Conservation (phyloP, 768 basidiomycete species). For the Trametes elegans region DNA sequence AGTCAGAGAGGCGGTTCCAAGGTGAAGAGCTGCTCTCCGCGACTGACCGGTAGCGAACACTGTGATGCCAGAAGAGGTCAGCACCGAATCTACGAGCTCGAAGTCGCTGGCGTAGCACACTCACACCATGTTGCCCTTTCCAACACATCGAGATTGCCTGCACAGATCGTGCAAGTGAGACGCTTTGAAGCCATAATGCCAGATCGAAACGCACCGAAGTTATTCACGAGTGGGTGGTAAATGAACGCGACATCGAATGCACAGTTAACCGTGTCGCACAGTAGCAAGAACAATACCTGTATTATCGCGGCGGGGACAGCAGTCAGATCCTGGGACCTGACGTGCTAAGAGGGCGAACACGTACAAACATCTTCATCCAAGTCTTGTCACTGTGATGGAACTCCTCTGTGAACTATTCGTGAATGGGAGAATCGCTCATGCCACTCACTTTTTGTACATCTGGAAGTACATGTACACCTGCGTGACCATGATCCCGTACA, state of each 20-base stretch:
- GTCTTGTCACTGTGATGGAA: slow-evolving; percentile 44
- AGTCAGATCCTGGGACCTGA: neutral
- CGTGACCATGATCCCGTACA: slow-evolving; percentile 50
- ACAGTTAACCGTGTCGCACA: slow-evolving; percentile 49
- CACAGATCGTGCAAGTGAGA: neutral
- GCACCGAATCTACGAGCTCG: neutral
- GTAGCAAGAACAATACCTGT: slow-evolving; percentile 41
- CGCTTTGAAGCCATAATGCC: neutral
- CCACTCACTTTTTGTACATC: slow-evolving; percentile 38
- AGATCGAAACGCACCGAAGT: slow-evolving; percentile 39
- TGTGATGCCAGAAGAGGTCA: slow-evolving; percentile 15
- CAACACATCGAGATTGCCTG: slow-evolving; percentile 30
- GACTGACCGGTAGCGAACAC: slow-evolving; percentile 41
- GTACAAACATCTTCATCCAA: slow-evolving; percentile 47
- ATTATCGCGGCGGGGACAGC: too few species aligned
- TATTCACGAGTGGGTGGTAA: slow-evolving; percentile 45
- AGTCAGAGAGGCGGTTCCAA: too few species aligned
- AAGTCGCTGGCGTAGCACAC: too few species aligned
- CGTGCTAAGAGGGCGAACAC: slow-evolving; percentile 10
- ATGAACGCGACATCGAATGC: slow-evolving; percentile 44
- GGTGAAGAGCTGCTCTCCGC: too few species aligned
- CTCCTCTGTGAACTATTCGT: too few species aligned
- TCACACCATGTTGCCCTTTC: slow-evolving; percentile 29
- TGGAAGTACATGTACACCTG: slow-evolving; percentile 49
- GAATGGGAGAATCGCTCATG: too few species aligned